phyloP scores from a whole-genome alignment of 2,329 filamentous ascomycete species.

The Neofusicoccum sp. region DNA sequence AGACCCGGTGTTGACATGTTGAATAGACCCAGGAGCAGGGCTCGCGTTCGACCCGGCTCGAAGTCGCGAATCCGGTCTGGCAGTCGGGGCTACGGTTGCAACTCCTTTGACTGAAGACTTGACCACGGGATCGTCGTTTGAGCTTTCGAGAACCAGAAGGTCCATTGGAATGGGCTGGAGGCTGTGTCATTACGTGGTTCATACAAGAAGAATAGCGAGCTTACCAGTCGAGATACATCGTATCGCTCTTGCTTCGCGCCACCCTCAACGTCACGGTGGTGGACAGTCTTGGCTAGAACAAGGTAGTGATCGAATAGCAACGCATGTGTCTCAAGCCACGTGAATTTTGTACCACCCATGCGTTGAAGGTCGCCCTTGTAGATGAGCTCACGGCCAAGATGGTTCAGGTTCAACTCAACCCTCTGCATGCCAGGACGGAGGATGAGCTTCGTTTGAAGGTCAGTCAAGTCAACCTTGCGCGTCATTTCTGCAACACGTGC shows the following conservation, averaged over 20 bases:
- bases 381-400: conserved; percentile 89
- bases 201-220: conserved; percentile 29
- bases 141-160: conserved; percentile 86
- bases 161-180: conserved; percentile 89
- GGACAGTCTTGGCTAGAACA: conserved; percentile 80
- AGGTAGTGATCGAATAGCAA: conserved; percentile 96
- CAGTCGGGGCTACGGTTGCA: conserved; percentile 58
- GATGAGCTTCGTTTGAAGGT: conserved; percentile 80
- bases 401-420: conserved; percentile 85
- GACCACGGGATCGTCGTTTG: conserved; percentile 86
- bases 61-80: conserved; percentile 53
- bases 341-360: conserved; percentile 84
- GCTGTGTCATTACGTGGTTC: not conserved
- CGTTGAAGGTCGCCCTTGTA: conserved; percentile 87
- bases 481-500: conserved; percentile 88
- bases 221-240: conserved; percentile 87
- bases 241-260: conserved; percentile 79
- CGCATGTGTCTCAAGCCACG: conserved; percentile 91
- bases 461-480: conserved; percentile 85
- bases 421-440: conserved; percentile 83
- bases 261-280: conserved; percentile 67
- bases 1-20: conserved; percentile 68
- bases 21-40: conserved; percentile 54
- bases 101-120: conserved; percentile 74
- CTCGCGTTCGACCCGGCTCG: conserved; percentile 49